Conservation (phyloP, 2,329 filamentous ascomycete genomes). For the Fusarium oxysporum region DNA sequence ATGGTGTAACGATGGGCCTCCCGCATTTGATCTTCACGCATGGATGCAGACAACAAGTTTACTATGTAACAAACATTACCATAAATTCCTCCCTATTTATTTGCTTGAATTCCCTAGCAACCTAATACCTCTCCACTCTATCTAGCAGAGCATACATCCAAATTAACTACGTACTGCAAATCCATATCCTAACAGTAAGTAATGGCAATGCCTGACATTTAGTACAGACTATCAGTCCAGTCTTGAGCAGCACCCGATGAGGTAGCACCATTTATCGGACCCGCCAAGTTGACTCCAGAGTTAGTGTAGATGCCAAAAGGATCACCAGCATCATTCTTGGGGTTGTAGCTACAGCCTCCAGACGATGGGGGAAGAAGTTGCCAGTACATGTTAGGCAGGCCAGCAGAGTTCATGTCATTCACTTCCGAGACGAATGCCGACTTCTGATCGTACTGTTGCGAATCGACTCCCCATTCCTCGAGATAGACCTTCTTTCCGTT, state of each 20-base stretch:
- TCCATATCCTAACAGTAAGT: too few relatives aligned
- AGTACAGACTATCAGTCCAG: not conserved
- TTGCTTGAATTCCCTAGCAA: rapidly evolving
- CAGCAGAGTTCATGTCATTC: not conserved
- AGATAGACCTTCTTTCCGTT: not conserved
- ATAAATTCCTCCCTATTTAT: rapidly evolving
- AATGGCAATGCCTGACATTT: not conserved
- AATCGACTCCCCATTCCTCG: not conserved
- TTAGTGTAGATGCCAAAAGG: not conserved
- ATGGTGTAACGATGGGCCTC: too few relatives aligned
- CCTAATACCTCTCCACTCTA: rapidly evolving
- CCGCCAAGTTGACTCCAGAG: not conserved
- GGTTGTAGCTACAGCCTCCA: not conserved
- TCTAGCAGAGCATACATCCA: rapidly evolving
- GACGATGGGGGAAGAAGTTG: not conserved
- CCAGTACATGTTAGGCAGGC: not conserved
- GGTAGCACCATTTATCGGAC: not conserved
- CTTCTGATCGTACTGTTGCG: not conserved
- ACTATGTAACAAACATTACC: rapidly evolving
- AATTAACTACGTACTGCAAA: rapidly evolving
- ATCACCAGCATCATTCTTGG: not conserved
- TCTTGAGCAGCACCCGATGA: not conserved
- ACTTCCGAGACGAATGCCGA: not conserved
- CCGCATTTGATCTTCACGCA: too few relatives aligned
- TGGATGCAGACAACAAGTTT: not conserved